Base-by-base conservation (phyloP, 2,329 filamentous ascomycete species). In the Venturia carpophila region DNA sequence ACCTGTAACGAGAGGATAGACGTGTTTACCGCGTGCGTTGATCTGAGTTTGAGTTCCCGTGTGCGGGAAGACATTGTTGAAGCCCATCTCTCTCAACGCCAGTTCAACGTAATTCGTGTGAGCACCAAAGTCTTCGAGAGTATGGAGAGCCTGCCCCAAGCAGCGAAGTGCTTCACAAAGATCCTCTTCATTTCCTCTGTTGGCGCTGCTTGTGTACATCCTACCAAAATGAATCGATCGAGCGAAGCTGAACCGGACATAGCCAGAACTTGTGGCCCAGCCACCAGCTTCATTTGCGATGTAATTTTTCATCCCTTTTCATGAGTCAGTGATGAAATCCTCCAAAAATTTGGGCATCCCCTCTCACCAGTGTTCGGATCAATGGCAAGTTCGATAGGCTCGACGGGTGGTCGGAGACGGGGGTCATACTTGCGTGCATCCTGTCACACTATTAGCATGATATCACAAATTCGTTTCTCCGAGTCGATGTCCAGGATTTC, bases 291-390 rank as follows among this genome's bases (percentile, higher is more conserved):
- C 93, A 71, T 97, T 97, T 67, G 93, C 87, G 69, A 99, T 97
- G 75, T 99, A 99, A 75, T 97, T 97, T 77, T 97, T 99, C 93
- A 99, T 96, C n/a, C 92, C 92, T 71, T 42, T 21, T 19, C 27
- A 17, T 39, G 30, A 39, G n/a, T 52, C 4, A 43, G n/a, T 24
- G 15, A 5, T 49, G n/a, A 24, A 17, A 34, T 5, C 19, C 39
- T 13, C 9, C 15, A 11, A n/a, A 19, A 1, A 19, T 15, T 5
- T 3, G n/a, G n/a, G 17, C 3, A 1, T 4, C 11, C 30, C n/a
- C 11, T 27, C 64, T 17, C 66, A 71, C 74, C 75, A n/a, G 75
- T 77, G 6, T 77, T 68, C 19, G 72, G 74, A 68, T 82, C 79
- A 11, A 82, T 70, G 5, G 76, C 76, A 15, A 82, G 71, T 68